phyloP scores from a whole-genome alignment of 2,329 filamentous ascomycete genomes.

The Scedosporium aurantiacum region DNA sequence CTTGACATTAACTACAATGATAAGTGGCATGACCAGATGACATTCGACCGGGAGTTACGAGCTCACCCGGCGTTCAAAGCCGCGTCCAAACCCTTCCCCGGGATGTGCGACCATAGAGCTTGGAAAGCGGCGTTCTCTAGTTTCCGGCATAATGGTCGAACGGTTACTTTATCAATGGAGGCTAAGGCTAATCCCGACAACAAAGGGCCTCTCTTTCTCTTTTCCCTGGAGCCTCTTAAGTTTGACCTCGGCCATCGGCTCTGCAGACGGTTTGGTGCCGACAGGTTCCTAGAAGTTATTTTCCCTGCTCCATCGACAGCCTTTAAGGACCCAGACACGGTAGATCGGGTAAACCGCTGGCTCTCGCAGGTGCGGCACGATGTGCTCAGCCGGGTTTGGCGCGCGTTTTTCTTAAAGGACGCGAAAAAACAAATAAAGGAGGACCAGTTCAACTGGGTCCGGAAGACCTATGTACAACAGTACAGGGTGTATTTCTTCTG shows the following conservation, averaged over 20 bases:
- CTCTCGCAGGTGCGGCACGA: constrained; percentile 20
- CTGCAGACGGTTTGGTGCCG: constrained; percentile 42
- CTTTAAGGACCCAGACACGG: constrained; percentile 12
- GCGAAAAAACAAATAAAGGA: constrained; percentile 27
- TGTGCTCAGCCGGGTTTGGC: constrained; percentile 36
- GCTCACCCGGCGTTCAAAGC: constrained; percentile 27
- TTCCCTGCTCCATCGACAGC: constrained; percentile 31
- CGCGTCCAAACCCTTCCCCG: constrained; percentile 31
- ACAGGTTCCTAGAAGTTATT: constrained; percentile 46
- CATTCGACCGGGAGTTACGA: constrained; percentile 30
- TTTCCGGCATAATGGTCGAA: constrained; percentile 23
- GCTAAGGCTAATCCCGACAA: constrained; percentile 25
- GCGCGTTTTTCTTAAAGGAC: constrained; percentile 32
- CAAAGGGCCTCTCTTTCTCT: constrained; percentile 28
- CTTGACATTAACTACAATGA: constrained; percentile 25
- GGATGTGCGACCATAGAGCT: constrained; percentile 27
- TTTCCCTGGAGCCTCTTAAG: constrained; percentile 36
- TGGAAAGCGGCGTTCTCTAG: constrained; percentile 33
- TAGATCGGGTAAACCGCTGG: not conserved
- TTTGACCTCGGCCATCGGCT: constrained; percentile 41
- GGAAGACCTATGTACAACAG: constrained; percentile 20
- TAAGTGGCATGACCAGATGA: constrained; percentile 31
- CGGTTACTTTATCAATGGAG: constrained; percentile 31
- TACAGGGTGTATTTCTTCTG: constrained; percentile 45
- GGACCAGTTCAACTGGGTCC: constrained; percentile 15